A percentile compares a stretch with the other conserved stretches of the same genome.
phyloP scores from a whole-genome alignment of 371 early-diverging fungal genomes.

The Rhizopus arrhizus region DNA sequence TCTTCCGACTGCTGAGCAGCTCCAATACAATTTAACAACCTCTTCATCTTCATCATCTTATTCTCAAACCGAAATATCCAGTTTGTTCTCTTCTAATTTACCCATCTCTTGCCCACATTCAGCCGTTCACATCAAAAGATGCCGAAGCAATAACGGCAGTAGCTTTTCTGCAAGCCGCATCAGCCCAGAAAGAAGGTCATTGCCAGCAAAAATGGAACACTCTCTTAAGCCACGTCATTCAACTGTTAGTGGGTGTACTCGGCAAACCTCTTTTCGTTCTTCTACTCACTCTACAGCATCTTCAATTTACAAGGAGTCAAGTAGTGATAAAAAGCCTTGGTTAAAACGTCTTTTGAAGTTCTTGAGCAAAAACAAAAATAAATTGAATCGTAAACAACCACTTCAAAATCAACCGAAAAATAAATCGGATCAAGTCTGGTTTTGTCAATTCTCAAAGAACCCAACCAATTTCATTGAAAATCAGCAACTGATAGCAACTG shows the following conservation, averaged over 20 bases:
- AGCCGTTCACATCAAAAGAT: conserved; percentile 1
- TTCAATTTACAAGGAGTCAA: not conserved
- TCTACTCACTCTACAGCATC: conserved; percentile 7
- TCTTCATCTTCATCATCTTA: not conserved
- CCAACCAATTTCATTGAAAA: not conserved
- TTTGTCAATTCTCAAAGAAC: conserved; percentile 1
- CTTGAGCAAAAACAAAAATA: conserved; percentile 10
- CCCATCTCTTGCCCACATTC: conserved; percentile 9
- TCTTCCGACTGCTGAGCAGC: conserved; percentile 37
- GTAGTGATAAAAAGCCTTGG: conserved; percentile 12
- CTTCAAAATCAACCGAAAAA: not conserved
- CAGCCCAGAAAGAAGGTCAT: conserved; percentile 16
- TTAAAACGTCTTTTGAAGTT: conserved; percentile 22
- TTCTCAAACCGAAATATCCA: conserved; percentile 19
- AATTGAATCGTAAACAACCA: not conserved
- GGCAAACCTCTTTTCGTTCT: not conserved
- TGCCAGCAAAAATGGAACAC: conserved; percentile 7
- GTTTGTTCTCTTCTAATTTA: conserved; percentile 9
- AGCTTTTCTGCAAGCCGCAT: conserved; percentile 2
- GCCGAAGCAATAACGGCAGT: conserved; percentile 3
- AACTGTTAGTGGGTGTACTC: not conserved
- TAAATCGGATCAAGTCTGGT: conserved; percentile 1
- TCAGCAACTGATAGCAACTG: not conserved
- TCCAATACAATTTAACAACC: conserved; percentile 9
- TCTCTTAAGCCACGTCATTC: not conserved